Percentiles rank a stretch among this genome's conserved stretches.
These are phyloP conservation scores for Saprolegnia diclina DNA, from an alignment of 352 stramenopile genomes.

Conservation along the genomic window DNA sequence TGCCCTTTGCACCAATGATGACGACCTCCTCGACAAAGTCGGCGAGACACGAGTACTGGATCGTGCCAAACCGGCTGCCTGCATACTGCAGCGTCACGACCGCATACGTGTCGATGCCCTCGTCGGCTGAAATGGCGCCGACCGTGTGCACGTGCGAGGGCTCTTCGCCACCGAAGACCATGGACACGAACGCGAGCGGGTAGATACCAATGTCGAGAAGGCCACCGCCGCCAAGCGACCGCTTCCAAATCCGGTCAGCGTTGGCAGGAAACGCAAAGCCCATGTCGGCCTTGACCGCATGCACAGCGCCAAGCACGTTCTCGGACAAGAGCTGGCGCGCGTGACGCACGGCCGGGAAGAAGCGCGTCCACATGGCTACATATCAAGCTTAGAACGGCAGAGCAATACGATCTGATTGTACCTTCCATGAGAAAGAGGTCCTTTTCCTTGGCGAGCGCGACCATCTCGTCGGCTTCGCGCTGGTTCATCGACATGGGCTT, in stretches of 20 bases:
- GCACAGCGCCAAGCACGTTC: slow-evolving; percentile 58
- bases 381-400: too few relatives aligned
- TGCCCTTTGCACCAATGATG: slow-evolving; percentile 69
- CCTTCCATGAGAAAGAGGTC: slow-evolving; percentile 79
- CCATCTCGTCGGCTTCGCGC: slow-evolving; percentile 62
- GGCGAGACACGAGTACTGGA: slow-evolving; percentile 53
- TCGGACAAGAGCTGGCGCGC: slow-evolving; percentile 52
- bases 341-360: slow-evolving; percentile 66
- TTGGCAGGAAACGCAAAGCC: slow-evolving; percentile 46
- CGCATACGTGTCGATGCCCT: slow-evolving; percentile 50
- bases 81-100: slow-evolving; percentile 49
- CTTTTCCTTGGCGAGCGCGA: slow-evolving; percentile 53
- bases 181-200: slow-evolving; percentile 56
- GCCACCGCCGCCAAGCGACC: slow-evolving; percentile 62
- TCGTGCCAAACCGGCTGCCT: slow-evolving; percentile 40
- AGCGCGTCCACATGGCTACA: slow-evolving; percentile 62
- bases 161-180: slow-evolving; percentile 43
- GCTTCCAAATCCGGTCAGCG: slow-evolving; percentile 56
- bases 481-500: slow-evolving; percentile 90
- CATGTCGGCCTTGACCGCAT: slow-evolving; percentile 65
- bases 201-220: slow-evolving; percentile 78
- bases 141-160: slow-evolving; percentile 46
- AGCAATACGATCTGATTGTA: slow-evolving; percentile 30
- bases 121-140: slow-evolving; percentile 38
- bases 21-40: slow-evolving; percentile 58